Conservation (phyloP, 1,139 yeast genomes). For the Arxiozyma bovina region DNA sequence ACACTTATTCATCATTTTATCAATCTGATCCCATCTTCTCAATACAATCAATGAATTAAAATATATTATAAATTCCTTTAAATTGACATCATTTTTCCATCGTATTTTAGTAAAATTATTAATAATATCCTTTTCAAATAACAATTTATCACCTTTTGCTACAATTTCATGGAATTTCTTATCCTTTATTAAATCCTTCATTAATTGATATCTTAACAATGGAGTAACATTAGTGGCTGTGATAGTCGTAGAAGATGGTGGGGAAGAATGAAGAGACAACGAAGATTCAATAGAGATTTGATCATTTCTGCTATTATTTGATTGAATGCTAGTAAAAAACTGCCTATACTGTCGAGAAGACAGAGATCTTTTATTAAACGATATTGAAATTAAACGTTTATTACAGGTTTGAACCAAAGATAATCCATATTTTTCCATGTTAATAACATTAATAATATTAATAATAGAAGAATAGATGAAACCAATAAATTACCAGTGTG, state of each 20-base stretch:
- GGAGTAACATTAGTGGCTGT: background rate
- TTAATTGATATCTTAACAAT: background rate
- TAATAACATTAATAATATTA: background rate
- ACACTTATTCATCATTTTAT: slow-evolving; percentile 11
- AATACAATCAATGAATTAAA: slow-evolving; percentile 14
- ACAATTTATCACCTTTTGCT: background rate
- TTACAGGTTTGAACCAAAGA: slow-evolving; percentile 1
- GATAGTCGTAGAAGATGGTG: background rate
- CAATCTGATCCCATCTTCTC: slow-evolving; percentile 10
- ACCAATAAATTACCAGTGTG: background rate
- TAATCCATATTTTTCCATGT: slow-evolving; percentile 1
- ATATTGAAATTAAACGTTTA: background rate
- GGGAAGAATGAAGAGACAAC: background rate
- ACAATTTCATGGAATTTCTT: background rate
- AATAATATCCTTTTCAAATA: background rate
- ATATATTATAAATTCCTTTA: slow-evolving; percentile 17
- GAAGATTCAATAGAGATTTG: background rate
- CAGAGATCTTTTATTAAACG: background rate
- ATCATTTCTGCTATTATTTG: background rate
- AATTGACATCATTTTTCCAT: slow-evolving; percentile 11
- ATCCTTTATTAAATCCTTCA: background rate
- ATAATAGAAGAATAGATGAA: too few relatives aligned
- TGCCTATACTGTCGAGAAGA: background rate
- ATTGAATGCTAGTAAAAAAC: background rate
- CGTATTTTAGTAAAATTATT: background rate